Base-by-base conservation (phyloP, 345 rosid species). In the Acer campestre region DNA sequence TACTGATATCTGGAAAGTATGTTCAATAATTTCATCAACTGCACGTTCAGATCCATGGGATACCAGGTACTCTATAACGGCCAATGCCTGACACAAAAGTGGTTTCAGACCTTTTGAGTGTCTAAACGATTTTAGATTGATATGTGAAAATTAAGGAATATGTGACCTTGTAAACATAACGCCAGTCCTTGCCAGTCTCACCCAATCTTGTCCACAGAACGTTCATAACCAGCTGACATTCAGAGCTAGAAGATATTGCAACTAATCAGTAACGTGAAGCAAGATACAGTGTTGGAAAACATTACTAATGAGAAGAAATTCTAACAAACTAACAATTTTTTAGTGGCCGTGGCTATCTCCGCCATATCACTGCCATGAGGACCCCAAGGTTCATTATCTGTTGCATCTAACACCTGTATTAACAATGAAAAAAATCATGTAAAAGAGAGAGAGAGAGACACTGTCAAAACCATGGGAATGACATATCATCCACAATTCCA, bases 331-430 rank as follows among this genome's bases (percentile, higher is more conserved):
- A 83, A 97, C 99, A 89, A 94, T 88, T 96, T 96, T 74, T 87
- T 91, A 4, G 98, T 94, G 73, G 98, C 93, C 75, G 88, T 91
- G 22, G 99, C 97, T 73, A 97, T 91, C 84, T 97, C 99, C 6
- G 97, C 94, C 88, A 94, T 80, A 75, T 89, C 97, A 82, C 98
- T 83, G 29, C 98, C 98, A 80, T 94, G 99, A 31, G 98, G 99
- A 82, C 98, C 99, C 99, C 99, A 97, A 75, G 98, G 99, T 73
- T 92, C 99, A 79, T 93, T 85, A 84, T 97, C 98, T 22, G 98
- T 97, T 13, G 99, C 98, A 90, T 96, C 99, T 85, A 96, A 77
- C 74, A 90, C 99, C 99, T 96, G 85, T 53, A 80, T 67, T 70
- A 71, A 75, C 63, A 80, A 75, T 18, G 3, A 71, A 49, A 65